These are phyloP conservation scores for Suillus lakei DNA, from an alignment of 768 basidiomycete genomes.

Conservation along the genomic window DNA sequence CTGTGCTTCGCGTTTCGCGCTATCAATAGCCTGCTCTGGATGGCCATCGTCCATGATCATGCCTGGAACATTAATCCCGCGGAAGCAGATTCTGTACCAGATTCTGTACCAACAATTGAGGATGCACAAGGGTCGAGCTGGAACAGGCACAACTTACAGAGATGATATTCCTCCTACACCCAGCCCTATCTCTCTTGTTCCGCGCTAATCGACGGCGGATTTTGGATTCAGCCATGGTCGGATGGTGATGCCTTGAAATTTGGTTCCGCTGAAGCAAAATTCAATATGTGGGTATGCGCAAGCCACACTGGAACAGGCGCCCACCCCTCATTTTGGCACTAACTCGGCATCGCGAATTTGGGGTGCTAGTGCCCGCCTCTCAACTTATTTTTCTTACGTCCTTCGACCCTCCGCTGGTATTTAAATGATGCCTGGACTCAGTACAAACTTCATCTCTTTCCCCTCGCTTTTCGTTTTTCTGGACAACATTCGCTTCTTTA, in stretches of 20 bases:
- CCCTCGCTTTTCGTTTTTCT: not conserved
- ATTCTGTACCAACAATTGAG: not conserved
- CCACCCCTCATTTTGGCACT: not conserved
- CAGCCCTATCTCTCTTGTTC: not conserved
- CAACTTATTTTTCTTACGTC: not conserved
- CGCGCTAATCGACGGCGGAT: not conserved
- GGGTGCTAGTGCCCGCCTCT: not conserved
- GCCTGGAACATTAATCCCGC: not conserved
- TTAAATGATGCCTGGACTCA: not conserved
- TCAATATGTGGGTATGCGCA: not conserved
- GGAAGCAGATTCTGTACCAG: not conserved
- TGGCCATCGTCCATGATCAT: not conserved
- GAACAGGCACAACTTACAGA: not conserved
- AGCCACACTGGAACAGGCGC: not conserved
- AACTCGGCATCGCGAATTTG: slow-evolving; percentile 3
- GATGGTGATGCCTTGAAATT: not conserved
- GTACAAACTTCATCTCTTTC: not conserved
- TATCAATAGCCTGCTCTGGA: not conserved
- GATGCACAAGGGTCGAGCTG: not conserved
- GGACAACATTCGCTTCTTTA: not conserved
- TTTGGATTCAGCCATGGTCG: not conserved
- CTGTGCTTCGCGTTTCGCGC: not conserved
- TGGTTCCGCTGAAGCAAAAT: slow-evolving; percentile 8
- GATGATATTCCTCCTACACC: not conserved
- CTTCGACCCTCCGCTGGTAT: not conserved